Evolutionary conservation across 1,139 yeast genomes (phyloP), one percentile per base, ranked within the genome.

Genomic region (Komagataea norvegica): DNA sequence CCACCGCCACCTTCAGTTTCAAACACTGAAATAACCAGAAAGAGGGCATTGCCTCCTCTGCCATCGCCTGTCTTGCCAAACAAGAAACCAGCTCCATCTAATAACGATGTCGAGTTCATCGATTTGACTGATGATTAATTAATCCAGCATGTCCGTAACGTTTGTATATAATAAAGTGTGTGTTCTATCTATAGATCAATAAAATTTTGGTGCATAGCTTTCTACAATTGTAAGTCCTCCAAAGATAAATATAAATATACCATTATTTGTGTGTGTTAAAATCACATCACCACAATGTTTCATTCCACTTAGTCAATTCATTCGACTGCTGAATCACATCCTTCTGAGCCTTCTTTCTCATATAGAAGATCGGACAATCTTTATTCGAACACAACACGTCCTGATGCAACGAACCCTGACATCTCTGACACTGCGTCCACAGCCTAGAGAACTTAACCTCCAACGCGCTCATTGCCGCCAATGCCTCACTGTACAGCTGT

Each of bases 361-460:
- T 91, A 60, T 91, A 93, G 55, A 91, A 93, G 26, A 93, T 91
- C 2, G 97, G 96, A 63, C 99, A 93, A 61, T 91, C 97, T 51
- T 88, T 88, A 51, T 91, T 87, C 0, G 96, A 82, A 59, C 99
- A 93, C 29, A 91, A 67, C 7, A 93, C 98, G 53, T 91, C 97
- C 60, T 88, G 96, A 54, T 91, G 96, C 42, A 93, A 65, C 17
- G 94, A 85, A 0, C 97, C 97, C 54, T 93, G 97, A 60, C 98
- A 93, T 47, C 97, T 70, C 63, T 93, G 99, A 59, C 99, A 93
- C 57, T 93, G 96, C 0, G 98, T 91, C 99, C 99, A 93, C 43
- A 93, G 65, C 46, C 95, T 68, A 2, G 95, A 81, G 55, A 87
- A 93, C 52, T 83, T 82, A 45, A 77, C 74, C 57, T 93, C 96